phyloP scores from a whole-genome alignment of 371 early-diverging fungal species.

The Rhizopus delemar region DNA sequence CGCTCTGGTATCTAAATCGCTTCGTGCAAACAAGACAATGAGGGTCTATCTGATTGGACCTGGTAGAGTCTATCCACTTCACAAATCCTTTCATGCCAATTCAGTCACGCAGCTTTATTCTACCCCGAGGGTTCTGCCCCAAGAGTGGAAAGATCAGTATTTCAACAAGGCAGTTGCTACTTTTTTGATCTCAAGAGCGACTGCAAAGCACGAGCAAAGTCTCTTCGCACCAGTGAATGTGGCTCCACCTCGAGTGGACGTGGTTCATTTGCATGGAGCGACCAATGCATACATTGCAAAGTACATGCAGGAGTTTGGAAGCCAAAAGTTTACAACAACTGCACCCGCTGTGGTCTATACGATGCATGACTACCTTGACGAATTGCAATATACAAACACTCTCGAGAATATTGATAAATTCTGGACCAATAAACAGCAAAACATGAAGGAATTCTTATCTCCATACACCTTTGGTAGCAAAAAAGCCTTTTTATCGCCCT shows the following conservation, averaged over 20 bases:
- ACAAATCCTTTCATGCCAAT: constrained; percentile 49
- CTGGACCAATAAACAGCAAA: constrained; percentile 25
- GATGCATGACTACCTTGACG: constrained; percentile 64
- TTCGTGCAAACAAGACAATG: constrained; percentile 14
- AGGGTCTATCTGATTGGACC: constrained; percentile 62
- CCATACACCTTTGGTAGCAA: constrained; percentile 53
- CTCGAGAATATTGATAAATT: constrained; percentile 58
- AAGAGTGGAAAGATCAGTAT: constrained; percentile 68
- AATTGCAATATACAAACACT: constrained; percentile 59
- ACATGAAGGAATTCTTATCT: constrained; percentile 12
- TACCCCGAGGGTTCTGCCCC: constrained; percentile 43
- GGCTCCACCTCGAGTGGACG: constrained; percentile 43
- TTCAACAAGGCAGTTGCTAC: constrained; percentile 66
- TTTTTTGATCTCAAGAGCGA: constrained; percentile 56
- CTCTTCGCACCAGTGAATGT: constrained; percentile 50
- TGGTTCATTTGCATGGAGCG: constrained; percentile 66
- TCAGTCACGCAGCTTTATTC: constrained; percentile 53
- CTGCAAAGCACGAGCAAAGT: constrained; percentile 54
- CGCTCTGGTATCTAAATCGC: not conserved
- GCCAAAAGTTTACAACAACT: constrained; percentile 38
- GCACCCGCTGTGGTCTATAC: constrained; percentile 67
- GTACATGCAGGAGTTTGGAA: constrained; percentile 42
- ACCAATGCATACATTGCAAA: constrained; percentile 63
- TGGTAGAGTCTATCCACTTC: constrained; percentile 48
- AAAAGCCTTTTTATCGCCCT: constrained; percentile 53